Conservation (phyloP, 495 filamentous ascomycete species). For the Penicillium psychrofluorescens region DNA sequence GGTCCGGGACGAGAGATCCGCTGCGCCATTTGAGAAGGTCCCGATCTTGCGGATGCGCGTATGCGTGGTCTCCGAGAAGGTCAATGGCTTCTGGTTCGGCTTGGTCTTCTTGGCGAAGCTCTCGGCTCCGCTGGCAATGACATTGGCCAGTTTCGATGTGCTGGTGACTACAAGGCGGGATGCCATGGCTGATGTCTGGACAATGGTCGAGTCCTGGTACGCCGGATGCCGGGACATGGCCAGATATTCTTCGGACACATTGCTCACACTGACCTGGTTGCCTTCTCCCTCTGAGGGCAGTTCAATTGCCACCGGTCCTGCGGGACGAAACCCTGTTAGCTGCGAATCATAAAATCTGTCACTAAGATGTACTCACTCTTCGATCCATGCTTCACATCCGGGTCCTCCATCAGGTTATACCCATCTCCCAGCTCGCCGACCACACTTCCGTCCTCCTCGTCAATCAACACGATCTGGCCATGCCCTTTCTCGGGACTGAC, state of each 20-base stretch:
- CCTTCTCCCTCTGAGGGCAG: conserved; percentile 67
- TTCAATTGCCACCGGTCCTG: conserved; percentile 86
- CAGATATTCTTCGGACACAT: conserved; percentile 73
- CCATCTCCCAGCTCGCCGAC: conserved; percentile 85
- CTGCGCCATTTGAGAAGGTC: conserved; percentile 67
- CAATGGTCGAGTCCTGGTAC: conserved; percentile 78
- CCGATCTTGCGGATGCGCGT: conserved; percentile 79
- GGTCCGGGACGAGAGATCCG: conserved; percentile 73
- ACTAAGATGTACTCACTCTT: conserved; percentile 56
- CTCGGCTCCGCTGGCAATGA: conserved; percentile 68
- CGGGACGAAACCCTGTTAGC: conserved; percentile 6
- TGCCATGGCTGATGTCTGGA: conserved; percentile 82
- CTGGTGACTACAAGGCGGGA: conserved; percentile 90
- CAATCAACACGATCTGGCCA: conserved; percentile 85
- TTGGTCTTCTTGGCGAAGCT: conserved; percentile 72
- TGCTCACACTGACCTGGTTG: conserved; percentile 64
- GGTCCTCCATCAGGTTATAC: conserved; percentile 70
- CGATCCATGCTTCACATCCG: conserved; percentile 67
- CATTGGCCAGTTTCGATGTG: conserved; percentile 68
- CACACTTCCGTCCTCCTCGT: conserved; percentile 92
- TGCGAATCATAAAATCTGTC: not conserved
- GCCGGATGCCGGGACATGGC: conserved; percentile 77
- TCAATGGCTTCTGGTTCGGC: conserved; percentile 69
- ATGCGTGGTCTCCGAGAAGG: conserved; percentile 81
- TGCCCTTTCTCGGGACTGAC: conserved; percentile 35